phyloP scores from a whole-genome alignment of 2,329 filamentous ascomycete species.

The Claviceps sp. region DNA sequence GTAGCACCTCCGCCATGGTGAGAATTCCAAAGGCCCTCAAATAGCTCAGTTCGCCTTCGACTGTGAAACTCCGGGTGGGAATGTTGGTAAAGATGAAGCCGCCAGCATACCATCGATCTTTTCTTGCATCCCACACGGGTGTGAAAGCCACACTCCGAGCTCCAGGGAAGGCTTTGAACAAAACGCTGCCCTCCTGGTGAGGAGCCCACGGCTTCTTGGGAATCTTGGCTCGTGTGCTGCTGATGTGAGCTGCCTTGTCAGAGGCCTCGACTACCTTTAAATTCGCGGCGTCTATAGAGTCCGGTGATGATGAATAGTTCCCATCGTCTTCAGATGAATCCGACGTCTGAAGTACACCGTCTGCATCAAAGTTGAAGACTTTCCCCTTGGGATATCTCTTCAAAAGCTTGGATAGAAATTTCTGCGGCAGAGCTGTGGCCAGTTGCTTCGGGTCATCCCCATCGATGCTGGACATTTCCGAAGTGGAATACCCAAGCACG shows the following conservation, averaged over 20 bases:
- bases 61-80: slow-evolving; percentile 28
- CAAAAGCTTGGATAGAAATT: slow-evolving; percentile 26
- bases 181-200: slow-evolving; percentile 11
- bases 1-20: slow-evolving; percentile 44
- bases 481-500: slow-evolving; percentile 26
- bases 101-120: slow-evolving; percentile 34
- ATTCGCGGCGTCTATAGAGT: not conserved
- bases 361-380: slow-evolving; percentile 29
- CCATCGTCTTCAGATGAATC: slow-evolving; percentile 16
- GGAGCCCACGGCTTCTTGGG: slow-evolving; percentile 4
- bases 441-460: slow-evolving; percentile 8
- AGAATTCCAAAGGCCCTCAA: slow-evolving; percentile 37
- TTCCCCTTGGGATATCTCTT: slow-evolving; percentile 31
- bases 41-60: slow-evolving; percentile 35
- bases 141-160: slow-evolving; percentile 33
- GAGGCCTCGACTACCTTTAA: not conserved
- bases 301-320: not conserved
- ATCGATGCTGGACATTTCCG: slow-evolving; percentile 15
- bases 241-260: not conserved
- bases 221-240: not conserved
- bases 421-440: slow-evolving; percentile 19
- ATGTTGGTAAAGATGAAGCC: slow-evolving; percentile 35
- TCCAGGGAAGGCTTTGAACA: slow-evolving; percentile 25
- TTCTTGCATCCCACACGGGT: slow-evolving; percentile 33
- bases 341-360: slow-evolving; percentile 21